phyloP scores from a whole-genome alignment of 192 early-diverging fungal genomes.

The Podila verticillata region DNA sequence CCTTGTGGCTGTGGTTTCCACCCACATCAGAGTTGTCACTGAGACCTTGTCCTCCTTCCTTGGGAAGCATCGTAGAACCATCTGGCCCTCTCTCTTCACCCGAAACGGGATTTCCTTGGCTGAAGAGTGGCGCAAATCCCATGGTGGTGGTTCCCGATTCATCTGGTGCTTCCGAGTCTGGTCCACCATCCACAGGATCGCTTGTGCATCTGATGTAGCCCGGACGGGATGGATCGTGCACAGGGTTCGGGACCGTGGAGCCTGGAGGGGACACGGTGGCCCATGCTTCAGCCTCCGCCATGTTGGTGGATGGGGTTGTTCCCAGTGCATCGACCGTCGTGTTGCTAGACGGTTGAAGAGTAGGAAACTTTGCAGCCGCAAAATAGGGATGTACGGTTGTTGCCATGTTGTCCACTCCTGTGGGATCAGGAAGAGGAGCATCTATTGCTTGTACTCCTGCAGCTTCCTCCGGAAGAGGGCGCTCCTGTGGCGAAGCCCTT shows the following conservation, averaged over 20 bases:
- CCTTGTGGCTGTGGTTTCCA: neutral
- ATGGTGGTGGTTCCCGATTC: slow-evolving; percentile 18
- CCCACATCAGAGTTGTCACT: neutral
- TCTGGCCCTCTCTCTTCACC: neutral
- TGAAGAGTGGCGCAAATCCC: slow-evolving; percentile 26
- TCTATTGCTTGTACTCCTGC: too few relatives aligned
- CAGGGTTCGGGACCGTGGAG: too few relatives aligned
- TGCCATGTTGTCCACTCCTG: too few relatives aligned
- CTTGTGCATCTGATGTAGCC: too few relatives aligned
- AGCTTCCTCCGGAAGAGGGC: too few relatives aligned
- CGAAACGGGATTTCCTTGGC: slow-evolving; percentile 4
- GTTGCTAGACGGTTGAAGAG: neutral
- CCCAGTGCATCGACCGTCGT: neutral
- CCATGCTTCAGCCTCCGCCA: too few relatives aligned
- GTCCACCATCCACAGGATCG: neutral
- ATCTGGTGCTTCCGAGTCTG: neutral
- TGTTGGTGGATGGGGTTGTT: neutral
- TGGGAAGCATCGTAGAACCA: neutral
- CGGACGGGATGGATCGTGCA: too few relatives aligned
- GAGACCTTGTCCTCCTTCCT: neutral
- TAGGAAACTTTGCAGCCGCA: neutral
- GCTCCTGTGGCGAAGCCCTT: too few relatives aligned
- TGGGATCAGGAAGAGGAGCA: too few relatives aligned
- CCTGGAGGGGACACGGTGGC: too few relatives aligned
- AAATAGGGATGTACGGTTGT: slow-evolving; percentile 14